A percentile compares a stretch with the other conserved stretches of the same genome.
These are phyloP conservation scores for Rubus idaeus DNA, from an alignment of 306 rosid species.

Conservation along the genomic window DNA sequence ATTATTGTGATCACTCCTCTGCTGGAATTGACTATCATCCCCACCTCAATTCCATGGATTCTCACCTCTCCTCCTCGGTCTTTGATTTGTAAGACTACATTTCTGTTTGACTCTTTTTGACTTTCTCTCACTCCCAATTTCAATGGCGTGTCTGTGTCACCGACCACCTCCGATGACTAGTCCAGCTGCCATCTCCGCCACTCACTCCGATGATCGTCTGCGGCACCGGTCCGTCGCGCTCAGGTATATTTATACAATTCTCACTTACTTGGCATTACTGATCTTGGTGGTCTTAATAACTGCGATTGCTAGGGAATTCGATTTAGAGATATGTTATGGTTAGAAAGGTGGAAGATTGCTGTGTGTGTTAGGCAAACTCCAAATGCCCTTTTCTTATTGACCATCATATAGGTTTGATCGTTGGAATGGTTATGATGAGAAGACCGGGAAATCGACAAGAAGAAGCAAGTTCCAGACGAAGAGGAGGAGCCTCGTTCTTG, in stretches of 20 bases:
- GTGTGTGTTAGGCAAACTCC: slow-evolving; percentile 1
- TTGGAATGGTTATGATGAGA: slow-evolving; percentile 4
- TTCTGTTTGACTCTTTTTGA: not conserved
- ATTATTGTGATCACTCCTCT: not conserved
- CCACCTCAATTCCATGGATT: not conserved
- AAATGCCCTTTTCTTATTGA: not conserved
- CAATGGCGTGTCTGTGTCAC: slow-evolving; percentile 2
- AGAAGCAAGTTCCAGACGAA: slow-evolving; percentile 11
- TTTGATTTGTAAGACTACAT: not conserved
- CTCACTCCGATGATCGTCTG: not conserved
- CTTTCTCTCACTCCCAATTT: not conserved
- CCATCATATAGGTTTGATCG: slow-evolving; percentile 6
- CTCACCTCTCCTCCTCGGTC: not conserved
- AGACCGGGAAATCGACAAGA: not conserved
- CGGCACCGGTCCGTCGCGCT: not conserved
- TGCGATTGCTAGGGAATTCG: not conserved
- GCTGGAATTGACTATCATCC: not conserved
- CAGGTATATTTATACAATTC: not conserved
- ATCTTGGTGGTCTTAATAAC: not conserved
- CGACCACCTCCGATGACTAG: not conserved
- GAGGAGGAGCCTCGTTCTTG: slow-evolving; percentile 17
- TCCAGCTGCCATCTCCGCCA: not conserved
- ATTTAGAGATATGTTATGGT: not conserved
- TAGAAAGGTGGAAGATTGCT: not conserved
- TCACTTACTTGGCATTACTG: not conserved